Conservation (phyloP, 2,329 filamentous ascomycete genomes). For the Diplodia scrobiculata region DNA sequence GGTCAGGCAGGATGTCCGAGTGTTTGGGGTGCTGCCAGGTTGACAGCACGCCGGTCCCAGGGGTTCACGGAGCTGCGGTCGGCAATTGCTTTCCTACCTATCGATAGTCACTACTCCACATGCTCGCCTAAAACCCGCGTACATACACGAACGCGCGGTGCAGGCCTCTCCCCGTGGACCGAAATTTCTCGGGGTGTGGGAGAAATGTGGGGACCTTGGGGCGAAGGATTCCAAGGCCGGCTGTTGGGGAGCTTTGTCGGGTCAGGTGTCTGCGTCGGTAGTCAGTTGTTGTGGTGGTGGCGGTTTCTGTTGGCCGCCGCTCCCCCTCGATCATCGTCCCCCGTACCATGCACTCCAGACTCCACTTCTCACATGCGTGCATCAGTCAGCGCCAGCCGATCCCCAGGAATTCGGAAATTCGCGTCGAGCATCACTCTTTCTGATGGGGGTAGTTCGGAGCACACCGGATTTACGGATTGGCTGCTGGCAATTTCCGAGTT, state of each 20-base stretch:
- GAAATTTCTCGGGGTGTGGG: conserved; percentile 15
- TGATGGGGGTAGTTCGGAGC: not conserved
- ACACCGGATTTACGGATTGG: not conserved
- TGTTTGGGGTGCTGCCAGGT: not conserved
- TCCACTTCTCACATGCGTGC: not conserved
- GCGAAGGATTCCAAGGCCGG: not conserved
- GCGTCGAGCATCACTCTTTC: not conserved
- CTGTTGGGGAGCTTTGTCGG: not conserved
- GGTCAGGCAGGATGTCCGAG: conserved; percentile 3
- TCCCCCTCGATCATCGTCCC: not conserved
- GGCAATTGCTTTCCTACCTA: conserved; percentile 13
- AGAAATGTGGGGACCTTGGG: not conserved
- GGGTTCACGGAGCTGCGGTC: conserved; percentile 4
- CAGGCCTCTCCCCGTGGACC: conserved; percentile 4
- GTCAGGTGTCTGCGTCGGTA: not conserved
- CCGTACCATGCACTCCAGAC: not conserved
- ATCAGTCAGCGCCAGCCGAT: not conserved
- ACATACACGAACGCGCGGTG: not conserved
- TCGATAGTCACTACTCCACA: conserved; percentile 22
- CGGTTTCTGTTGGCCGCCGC: not conserved
- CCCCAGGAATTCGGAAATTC: not conserved
- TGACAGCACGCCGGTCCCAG: not conserved
- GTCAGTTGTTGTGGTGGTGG: not conserved
- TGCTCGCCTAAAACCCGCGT: conserved; percentile 5
- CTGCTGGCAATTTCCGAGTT: not conserved